A percentile compares a stretch with the other conserved stretches of the same genome.
phyloP scores from a whole-genome alignment of 805 yeast genomes.

The Saccharomycopsis capsularis region DNA sequence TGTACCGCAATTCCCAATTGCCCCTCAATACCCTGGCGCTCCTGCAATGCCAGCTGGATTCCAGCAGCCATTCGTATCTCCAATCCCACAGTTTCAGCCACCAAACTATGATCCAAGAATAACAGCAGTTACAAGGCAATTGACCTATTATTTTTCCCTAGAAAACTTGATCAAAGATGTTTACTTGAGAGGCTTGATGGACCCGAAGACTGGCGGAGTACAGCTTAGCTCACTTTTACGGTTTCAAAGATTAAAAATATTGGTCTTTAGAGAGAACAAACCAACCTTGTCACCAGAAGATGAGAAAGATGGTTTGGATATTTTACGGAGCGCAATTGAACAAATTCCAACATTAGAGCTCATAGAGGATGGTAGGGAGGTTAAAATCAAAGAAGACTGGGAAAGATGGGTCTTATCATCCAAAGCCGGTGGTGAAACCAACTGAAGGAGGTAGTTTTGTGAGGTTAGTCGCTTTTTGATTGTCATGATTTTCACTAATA shows the following conservation, averaged over 20 bases:
- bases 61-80: constrained; percentile 26
- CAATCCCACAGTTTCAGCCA: neutral
- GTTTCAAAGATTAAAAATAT: constrained; percentile 68
- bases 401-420: constrained; percentile 51
- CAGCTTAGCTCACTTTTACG: constrained; percentile 53
- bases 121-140: constrained; percentile 43
- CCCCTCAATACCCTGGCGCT: neutral
- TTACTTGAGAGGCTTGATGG: constrained; percentile 76
- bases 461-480: too few species aligned
- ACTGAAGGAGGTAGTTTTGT: too few species aligned
- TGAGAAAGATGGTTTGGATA: constrained; percentile 32
- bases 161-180: constrained; percentile 84
- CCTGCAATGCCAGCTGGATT: neutral
- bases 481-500: too few species aligned
- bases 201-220: constrained; percentile 59
- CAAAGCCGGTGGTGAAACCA: neutral
- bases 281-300: constrained; percentile 46
- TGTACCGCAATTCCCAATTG: neutral
- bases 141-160: constrained; percentile 84
- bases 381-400: constrained; percentile 54
- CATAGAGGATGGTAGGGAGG: constrained; percentile 41
- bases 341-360: constrained; percentile 33
- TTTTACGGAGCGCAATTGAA: constrained; percentile 30
- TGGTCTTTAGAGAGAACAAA: constrained; percentile 39
- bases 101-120: constrained; percentile 21